Percentiles rank a stretch among this genome's conserved stretches.
These are phyloP conservation scores for Lactarius akahatsu DNA, from an alignment of 768 basidiomycete genomes.

Conservation along the genomic window DNA sequence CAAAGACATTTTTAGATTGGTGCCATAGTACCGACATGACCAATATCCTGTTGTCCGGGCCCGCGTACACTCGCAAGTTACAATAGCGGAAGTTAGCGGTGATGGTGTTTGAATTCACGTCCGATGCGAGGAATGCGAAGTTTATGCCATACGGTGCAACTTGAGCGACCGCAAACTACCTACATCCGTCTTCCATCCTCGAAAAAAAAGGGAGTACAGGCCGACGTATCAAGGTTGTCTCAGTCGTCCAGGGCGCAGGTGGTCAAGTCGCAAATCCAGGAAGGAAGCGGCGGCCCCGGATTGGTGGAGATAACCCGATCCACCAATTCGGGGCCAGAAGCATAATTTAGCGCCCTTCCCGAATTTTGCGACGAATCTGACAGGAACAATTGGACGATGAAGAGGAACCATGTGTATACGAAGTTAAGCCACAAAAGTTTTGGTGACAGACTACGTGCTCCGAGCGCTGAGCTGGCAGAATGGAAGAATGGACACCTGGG, in stretches of 20 bases:
- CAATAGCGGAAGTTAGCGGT: too few relatives aligned
- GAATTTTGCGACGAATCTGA: not conserved
- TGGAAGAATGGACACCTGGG: not conserved
- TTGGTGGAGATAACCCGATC: not conserved
- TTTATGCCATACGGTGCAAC: not conserved
- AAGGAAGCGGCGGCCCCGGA: too few relatives aligned
- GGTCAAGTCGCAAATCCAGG: too few relatives aligned
- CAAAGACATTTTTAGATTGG: not conserved
- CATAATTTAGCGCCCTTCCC: too few relatives aligned
- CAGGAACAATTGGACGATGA: not conserved
- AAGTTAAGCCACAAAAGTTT: not conserved
- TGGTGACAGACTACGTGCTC: not conserved
- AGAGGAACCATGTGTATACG: not conserved
- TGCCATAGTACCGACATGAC: not conserved
- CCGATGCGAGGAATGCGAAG: not conserved
- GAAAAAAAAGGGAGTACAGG: not conserved
- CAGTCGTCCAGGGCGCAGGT: not conserved
- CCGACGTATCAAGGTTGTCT: not conserved
- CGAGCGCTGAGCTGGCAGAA: not conserved
- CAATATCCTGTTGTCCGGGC: not conserved
- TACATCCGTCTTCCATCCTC: not conserved
- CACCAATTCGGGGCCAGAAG: too few relatives aligned
- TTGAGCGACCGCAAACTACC: not conserved
- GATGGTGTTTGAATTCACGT: not conserved
- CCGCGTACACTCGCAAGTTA: not conserved